Conservation (phyloP, 2,329 filamentous ascomycete genomes). For the Phialophora verrucosa region DNA sequence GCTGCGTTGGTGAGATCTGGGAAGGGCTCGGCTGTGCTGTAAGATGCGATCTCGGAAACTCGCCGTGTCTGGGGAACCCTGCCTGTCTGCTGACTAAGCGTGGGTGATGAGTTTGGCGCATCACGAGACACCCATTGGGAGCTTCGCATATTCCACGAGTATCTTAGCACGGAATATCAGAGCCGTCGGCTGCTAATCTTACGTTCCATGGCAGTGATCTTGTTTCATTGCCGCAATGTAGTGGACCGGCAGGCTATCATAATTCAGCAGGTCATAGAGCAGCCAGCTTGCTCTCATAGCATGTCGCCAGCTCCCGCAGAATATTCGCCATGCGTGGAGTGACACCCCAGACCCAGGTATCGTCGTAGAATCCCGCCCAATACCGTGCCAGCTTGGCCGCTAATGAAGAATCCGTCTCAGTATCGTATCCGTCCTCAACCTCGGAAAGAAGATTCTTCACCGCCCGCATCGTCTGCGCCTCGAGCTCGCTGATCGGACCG, state of each 20-base stretch:
- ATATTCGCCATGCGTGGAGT: constrained; percentile 39
- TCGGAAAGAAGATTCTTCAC: constrained; percentile 40
- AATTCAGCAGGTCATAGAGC: constrained; percentile 5
- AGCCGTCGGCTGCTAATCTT: background rate
- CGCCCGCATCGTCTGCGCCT: constrained; percentile 40
- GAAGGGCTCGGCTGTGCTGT: background rate
- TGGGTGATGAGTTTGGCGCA: background rate
- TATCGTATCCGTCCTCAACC: constrained; percentile 38
- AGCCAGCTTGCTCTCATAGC: constrained; percentile 32
- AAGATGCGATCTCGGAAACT: background rate
- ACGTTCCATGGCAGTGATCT: background rate
- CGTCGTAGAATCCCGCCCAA: constrained; percentile 42
- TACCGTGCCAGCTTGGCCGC: constrained; percentile 42
- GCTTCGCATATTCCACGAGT: background rate
- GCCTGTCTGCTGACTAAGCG: background rate
- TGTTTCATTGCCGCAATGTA: background rate
- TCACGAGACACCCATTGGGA: no score
- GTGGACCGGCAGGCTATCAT: background rate
- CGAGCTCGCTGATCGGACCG: constrained; percentile 36
- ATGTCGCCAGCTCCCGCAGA: constrained; percentile 35
- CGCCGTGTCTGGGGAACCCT: background rate
- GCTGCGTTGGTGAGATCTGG: background rate
- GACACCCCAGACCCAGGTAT: constrained; percentile 43
- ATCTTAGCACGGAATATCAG: background rate
- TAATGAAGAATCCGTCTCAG: constrained; percentile 27